These are phyloP conservation scores for Oryza australiensis DNA, from an alignment of 176 grass and related monocot species.

Conservation along the genomic window DNA sequence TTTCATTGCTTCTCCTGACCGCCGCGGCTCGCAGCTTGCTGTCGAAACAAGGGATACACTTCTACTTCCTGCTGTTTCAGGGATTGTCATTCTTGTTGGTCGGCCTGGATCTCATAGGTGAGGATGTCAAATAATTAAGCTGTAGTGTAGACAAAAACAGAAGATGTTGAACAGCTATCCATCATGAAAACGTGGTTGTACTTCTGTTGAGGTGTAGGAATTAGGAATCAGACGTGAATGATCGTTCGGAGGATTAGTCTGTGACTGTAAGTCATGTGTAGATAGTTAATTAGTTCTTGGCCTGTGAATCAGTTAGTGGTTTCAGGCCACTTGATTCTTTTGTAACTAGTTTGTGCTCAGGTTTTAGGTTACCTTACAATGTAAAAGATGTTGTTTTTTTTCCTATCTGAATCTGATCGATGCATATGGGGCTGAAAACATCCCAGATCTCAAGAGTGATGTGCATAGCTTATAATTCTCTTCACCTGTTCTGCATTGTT, in stretches of 20 bases:
- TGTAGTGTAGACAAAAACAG: background rate
- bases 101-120: slow-evolving; percentile 83
- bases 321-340: background rate
- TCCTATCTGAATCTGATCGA: background rate
- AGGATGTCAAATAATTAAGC: slow-evolving; percentile 66
- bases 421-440: background rate
- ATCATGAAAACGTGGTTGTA: background rate
- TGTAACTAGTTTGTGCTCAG: slow-evolving; percentile 46
- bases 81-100: slow-evolving; percentile 83
- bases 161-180: background rate
- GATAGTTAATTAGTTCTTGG: slow-evolving; percentile 19
- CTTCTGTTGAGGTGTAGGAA: slow-evolving; percentile 10
- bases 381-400: background rate
- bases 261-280: slow-evolving; percentile 30
- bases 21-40: slow-evolving; percentile 72
- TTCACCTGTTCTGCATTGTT: background rate
- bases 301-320: background rate
- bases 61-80: slow-evolving; percentile 96
- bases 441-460: background rate
- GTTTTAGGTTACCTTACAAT: background rate
- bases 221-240: background rate
- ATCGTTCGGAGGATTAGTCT: background rate
- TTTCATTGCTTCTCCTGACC: slow-evolving; percentile 75
- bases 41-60: slow-evolving; percentile 87
- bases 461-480: background rate